A percentile compares a stretch with the other conserved stretches of the same genome.
These are phyloP conservation scores for Mycocentrospora acerina DNA, from an alignment of 2,329 filamentous ascomycete genomes.

Conservation along the genomic window DNA sequence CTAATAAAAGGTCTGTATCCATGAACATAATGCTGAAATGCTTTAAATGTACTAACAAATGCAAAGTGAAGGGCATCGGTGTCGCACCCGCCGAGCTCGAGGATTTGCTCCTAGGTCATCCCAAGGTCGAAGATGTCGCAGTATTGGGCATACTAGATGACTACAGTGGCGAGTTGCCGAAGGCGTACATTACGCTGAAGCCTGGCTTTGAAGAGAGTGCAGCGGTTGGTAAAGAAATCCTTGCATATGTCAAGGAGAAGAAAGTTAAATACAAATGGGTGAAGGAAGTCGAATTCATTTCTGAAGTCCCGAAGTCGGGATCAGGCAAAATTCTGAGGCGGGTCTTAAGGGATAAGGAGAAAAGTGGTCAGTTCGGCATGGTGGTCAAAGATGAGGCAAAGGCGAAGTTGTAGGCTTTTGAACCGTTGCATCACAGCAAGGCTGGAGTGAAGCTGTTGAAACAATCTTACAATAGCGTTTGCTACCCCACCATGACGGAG, in stretches of 20 bases:
- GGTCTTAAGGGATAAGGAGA: conserved; percentile 46
- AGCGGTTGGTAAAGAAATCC: conserved; percentile 44
- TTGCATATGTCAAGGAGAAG: conserved; percentile 46
- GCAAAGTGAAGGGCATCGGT: conserved; percentile 66
- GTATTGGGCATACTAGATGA: conserved; percentile 58
- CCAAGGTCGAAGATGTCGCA: conserved; percentile 58
- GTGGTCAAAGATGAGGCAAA: conserved; percentile 24
- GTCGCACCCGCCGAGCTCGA: conserved; percentile 66
- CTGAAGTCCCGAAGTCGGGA: conserved; percentile 48
- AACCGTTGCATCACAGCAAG: too few species aligned
- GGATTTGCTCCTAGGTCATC: conserved; percentile 60
- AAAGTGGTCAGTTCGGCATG: conserved; percentile 20
- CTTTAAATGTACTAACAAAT: too few species aligned
- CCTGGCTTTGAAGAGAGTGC: conserved; percentile 31
- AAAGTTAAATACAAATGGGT: conserved; percentile 52
- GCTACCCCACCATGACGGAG: too few species aligned
- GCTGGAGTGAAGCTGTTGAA: too few species aligned
- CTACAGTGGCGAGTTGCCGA: conserved; percentile 51
- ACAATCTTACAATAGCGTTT: too few species aligned
- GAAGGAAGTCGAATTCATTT: conserved; percentile 47
- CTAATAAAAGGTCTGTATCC: too few species aligned
- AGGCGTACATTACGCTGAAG: conserved; percentile 49
- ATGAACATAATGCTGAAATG: too few species aligned
- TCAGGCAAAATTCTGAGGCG: conserved; percentile 52
- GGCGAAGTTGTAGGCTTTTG: conserved; percentile 43